These are phyloP conservation scores for Tetraselmis striata DNA, from an alignment of 139 green algal genomes.

Conservation along the genomic window DNA sequence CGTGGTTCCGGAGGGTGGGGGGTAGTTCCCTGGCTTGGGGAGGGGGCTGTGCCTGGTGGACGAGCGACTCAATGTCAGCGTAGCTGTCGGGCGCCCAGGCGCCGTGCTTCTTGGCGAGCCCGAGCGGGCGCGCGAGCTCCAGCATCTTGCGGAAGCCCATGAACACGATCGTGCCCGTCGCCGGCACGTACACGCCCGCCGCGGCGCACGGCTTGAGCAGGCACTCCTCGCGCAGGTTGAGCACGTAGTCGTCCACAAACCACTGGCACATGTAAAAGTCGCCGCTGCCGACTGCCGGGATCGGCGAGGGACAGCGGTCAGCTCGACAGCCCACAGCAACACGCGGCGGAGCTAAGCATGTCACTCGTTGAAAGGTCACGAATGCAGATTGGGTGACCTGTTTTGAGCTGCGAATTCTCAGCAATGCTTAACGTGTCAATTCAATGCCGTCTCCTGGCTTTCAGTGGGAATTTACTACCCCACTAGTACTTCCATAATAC, in stretches of 20 bases:
- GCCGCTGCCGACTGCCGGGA: not conserved
- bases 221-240: conserved; percentile 2
- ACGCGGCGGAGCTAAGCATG: too few relatives aligned
- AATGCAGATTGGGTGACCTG: too few relatives aligned
- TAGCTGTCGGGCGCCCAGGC: not conserved
- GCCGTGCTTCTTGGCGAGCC: conserved; percentile 1
- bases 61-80: not conserved
- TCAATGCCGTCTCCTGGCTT: too few relatives aligned
- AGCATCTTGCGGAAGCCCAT: conserved; percentile 5
- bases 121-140: conserved; percentile 2
- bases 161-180: not conserved
- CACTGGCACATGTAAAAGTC: conserved; percentile 8
- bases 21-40: too few relatives aligned
- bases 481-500: too few relatives aligned
- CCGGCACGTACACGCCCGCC: conserved; percentile 1
- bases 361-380: too few relatives aligned
- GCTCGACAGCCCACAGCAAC: too few relatives aligned
- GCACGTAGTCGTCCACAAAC: conserved; percentile 10
- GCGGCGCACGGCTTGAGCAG: conserved; percentile 1
- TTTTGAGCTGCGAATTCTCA: too few relatives aligned
- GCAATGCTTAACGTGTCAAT: too few relatives aligned
- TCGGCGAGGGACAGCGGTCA: not conserved
- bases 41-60: not conserved
- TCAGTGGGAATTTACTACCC: too few relatives aligned
- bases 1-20: too few relatives aligned